Evolutionary conservation across 2,329 filamentous ascomycete species (phyloP).

Genomic region (Trichoderma atroviride): DNA sequence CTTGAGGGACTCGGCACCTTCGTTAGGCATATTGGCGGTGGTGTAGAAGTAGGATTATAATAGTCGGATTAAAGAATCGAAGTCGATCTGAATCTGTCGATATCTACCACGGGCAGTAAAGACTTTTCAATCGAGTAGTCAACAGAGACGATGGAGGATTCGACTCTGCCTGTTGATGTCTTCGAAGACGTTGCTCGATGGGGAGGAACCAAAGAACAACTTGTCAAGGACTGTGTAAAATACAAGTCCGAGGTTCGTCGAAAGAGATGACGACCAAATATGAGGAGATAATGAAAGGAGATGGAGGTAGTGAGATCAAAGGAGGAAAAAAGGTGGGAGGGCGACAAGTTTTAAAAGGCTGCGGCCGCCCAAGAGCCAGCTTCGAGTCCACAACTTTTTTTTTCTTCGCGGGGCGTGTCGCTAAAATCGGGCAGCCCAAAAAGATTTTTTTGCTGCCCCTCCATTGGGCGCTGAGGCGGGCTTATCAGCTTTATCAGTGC

Average conservation of each 20-base stretch:
- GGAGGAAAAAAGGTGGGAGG: slow-evolving; percentile 21
- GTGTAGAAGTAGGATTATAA: slow-evolving; percentile 31
- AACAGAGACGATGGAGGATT: slow-evolving; percentile 49
- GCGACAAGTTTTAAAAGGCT: slow-evolving; percentile 40
- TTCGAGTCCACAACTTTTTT: slow-evolving; percentile 37
- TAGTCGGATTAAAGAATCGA: slow-evolving; percentile 6
- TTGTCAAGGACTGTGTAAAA: slow-evolving; percentile 35
- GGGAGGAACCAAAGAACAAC: slow-evolving; percentile 42
- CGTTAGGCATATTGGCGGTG: slow-evolving; percentile 48
- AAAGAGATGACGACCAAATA: slow-evolving; percentile 49
- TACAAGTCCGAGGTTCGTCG: slow-evolving; percentile 45
- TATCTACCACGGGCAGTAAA: neutral
- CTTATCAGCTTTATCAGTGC: slow-evolving; percentile 40
- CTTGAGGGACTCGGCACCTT: slow-evolving; percentile 64
- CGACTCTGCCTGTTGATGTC: slow-evolving; percentile 45
- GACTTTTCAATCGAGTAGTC: slow-evolving; percentile 30
- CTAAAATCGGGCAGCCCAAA: slow-evolving; percentile 29
- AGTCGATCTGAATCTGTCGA: slow-evolving; percentile 7
- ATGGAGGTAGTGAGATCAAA: slow-evolving; percentile 31
- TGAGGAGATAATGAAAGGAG: slow-evolving; percentile 38
- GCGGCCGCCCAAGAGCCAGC: slow-evolving; percentile 28
- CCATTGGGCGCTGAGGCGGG: slow-evolving; percentile 35
- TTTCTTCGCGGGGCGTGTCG: slow-evolving; percentile 30
- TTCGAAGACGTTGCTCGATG: slow-evolving; percentile 36
- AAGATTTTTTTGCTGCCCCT: slow-evolving; percentile 30